Conservation (phyloP, 148 eudicot species). For the Rhododendron molle region DNA sequence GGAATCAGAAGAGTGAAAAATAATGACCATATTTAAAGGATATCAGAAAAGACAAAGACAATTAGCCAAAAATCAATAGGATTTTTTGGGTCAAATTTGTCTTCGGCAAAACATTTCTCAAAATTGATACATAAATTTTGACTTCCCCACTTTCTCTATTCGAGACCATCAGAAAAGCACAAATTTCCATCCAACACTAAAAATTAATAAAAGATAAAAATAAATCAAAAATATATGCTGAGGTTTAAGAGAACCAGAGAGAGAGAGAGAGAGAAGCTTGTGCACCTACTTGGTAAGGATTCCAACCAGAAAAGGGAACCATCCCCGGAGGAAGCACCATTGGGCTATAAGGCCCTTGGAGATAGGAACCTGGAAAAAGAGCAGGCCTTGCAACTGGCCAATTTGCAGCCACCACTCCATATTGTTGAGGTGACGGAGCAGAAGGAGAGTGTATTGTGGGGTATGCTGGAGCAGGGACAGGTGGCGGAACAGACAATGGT, state of each 20-base stretch:
- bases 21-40: background rate
- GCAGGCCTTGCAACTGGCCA: slow-evolving; percentile 79
- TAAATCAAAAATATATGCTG: background rate
- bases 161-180: background rate
- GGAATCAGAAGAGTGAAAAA: background rate
- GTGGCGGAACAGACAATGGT: slow-evolving; percentile 33
- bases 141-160: background rate
- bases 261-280: background rate
- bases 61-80: background rate
- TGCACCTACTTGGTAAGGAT: slow-evolving; percentile 67
- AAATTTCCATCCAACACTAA: background rate
- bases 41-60: background rate
- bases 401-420: slow-evolving; percentile 54
- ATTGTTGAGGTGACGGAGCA: slow-evolving; percentile 61
- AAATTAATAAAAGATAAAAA: background rate
- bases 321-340: slow-evolving; percentile 66
- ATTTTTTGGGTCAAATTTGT: background rate
- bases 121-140: background rate
- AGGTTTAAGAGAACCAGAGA: background rate
- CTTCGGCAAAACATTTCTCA: background rate
- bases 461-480: slow-evolving; percentile 40
- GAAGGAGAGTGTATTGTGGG: slow-evolving; percentile 45
- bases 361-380: slow-evolving; percentile 62
- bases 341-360: slow-evolving; percentile 74
- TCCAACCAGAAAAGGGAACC: slow-evolving; percentile 82